Conservation (phyloP, 805 yeast genomes). For the Candida vaughaniae region DNA sequence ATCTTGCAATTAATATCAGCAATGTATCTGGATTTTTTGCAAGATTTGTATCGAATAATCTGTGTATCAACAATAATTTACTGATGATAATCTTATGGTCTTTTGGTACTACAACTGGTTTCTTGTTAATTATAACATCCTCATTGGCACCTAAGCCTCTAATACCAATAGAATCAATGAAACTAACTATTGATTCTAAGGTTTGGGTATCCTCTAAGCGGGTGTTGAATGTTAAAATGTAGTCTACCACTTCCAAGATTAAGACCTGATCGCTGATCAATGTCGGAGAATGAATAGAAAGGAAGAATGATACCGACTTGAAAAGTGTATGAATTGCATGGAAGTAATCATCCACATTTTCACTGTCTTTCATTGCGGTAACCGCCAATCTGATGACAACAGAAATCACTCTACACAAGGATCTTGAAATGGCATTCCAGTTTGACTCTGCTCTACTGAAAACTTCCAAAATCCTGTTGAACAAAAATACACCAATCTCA, state of each 20-base stretch:
- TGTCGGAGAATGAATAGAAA: slow-evolving; percentile 45
- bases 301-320: slow-evolving; percentile 42
- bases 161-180: slow-evolving; percentile 55
- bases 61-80: slow-evolving; percentile 60
- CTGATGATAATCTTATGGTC: slow-evolving; percentile 56
- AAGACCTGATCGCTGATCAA: slow-evolving; percentile 63
- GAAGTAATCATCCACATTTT: slow-evolving; percentile 20
- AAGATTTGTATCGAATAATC: slow-evolving; percentile 46
- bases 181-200: slow-evolving; percentile 40
- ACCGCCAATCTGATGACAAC: slow-evolving; percentile 46
- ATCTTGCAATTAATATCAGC: slow-evolving; percentile 41
- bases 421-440: slow-evolving; percentile 65
- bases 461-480: slow-evolving; percentile 45
- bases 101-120: slow-evolving; percentile 30
- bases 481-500: slow-evolving; percentile 49
- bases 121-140: slow-evolving; percentile 20
- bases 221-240: slow-evolving; percentile 46
- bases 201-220: slow-evolving; percentile 39
- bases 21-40: slow-evolving; percentile 24
- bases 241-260: slow-evolving; percentile 58
- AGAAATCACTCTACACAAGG: slow-evolving; percentile 59
- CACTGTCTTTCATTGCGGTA: slow-evolving; percentile 19
- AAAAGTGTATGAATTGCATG: slow-evolving; percentile 33
- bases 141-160: slow-evolving; percentile 53
- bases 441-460: slow-evolving; percentile 49